phyloP scores from a whole-genome alignment of 2,329 filamentous ascomycete species.

The Ophiostoma ips region DNA sequence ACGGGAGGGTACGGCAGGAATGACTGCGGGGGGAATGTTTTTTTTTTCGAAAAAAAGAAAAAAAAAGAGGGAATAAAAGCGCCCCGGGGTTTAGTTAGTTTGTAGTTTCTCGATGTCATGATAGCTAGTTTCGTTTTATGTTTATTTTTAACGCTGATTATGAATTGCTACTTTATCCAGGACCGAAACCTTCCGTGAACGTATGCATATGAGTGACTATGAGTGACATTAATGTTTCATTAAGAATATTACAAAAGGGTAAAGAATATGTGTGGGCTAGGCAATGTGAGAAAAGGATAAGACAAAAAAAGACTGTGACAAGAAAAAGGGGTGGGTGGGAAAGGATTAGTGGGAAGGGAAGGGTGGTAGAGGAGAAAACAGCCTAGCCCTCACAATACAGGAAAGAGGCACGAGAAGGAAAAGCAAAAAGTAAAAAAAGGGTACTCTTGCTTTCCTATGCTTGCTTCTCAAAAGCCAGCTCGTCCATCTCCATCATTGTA shows the following conservation, averaged over 20 bases:
- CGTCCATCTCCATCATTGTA: too few relatives aligned
- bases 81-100: neutral
- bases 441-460: too few relatives aligned
- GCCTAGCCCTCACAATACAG: neutral
- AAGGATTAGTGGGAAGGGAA: neutral
- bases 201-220: too few relatives aligned
- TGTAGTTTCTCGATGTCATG: too few relatives aligned
- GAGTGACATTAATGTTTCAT: constrained; percentile 1
- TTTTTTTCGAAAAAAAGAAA: too few relatives aligned
- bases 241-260: constrained; percentile 4
- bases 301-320: neutral
- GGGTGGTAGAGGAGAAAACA: neutral
- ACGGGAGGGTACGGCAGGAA: too few relatives aligned
- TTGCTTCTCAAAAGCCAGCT: too few relatives aligned
- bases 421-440: too few relatives aligned
- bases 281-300: neutral
- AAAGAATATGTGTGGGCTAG: constrained; percentile 1
- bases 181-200: too few relatives aligned
- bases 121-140: neutral
- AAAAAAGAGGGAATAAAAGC: neutral
- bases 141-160: neutral
- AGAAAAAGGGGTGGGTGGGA: neutral
- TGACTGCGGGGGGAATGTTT: too few relatives aligned
- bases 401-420: neutral
- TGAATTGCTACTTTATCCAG: neutral